A percentile compares a stretch with the other conserved stretches of the same genome.
phyloP scores from a whole-genome alignment of 2,329 filamentous ascomycete species.

The Penicillium sp. region DNA sequence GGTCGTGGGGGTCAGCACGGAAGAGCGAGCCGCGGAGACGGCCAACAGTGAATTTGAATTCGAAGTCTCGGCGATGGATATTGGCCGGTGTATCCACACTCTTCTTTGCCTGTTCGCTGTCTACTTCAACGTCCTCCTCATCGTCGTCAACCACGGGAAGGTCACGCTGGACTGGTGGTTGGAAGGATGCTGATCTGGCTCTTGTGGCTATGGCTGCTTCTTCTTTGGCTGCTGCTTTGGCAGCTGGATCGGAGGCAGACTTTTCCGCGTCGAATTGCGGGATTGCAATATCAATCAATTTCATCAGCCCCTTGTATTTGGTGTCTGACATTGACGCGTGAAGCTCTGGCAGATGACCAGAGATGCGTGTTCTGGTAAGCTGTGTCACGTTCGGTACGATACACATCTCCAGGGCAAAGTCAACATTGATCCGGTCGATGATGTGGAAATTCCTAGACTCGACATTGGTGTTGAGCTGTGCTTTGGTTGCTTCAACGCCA shows the following conservation, averaged over 20 bases:
- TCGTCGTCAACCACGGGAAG: constrained; percentile 76
- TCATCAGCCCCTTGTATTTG: constrained; percentile 98
- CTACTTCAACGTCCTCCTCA: constrained; percentile 54
- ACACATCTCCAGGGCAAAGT: constrained; percentile 92
- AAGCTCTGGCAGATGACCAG: constrained; percentile 85
- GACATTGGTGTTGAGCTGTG: constrained; percentile 68
- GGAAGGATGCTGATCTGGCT: constrained; percentile 68
- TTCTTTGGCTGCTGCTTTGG: constrained; percentile 32
- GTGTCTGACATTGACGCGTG: constrained; percentile 89
- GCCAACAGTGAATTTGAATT: constrained; percentile 95
- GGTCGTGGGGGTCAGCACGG: constrained; percentile 74
- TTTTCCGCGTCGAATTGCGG: constrained; percentile 67
- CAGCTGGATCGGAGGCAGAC: constrained; percentile 31
- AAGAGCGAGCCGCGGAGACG: constrained; percentile 90
- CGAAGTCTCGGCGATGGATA: constrained; percentile 85
- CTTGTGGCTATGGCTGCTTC: constrained; percentile 34
- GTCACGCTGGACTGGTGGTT: constrained; percentile 67
- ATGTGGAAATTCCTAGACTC: constrained; percentile 75
- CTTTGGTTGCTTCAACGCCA: constrained; percentile 84
- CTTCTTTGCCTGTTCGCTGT: constrained; percentile 57
- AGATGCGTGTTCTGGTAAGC: constrained; percentile 85
- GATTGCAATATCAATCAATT: constrained; percentile 88
- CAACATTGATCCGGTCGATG: constrained; percentile 94
- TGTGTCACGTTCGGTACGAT: constrained; percentile 96
- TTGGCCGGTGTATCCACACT: constrained; percentile 55